phyloP scores from a whole-genome alignment of 2,329 filamentous ascomycete genomes.

The Dactylonectria estremocensis region DNA sequence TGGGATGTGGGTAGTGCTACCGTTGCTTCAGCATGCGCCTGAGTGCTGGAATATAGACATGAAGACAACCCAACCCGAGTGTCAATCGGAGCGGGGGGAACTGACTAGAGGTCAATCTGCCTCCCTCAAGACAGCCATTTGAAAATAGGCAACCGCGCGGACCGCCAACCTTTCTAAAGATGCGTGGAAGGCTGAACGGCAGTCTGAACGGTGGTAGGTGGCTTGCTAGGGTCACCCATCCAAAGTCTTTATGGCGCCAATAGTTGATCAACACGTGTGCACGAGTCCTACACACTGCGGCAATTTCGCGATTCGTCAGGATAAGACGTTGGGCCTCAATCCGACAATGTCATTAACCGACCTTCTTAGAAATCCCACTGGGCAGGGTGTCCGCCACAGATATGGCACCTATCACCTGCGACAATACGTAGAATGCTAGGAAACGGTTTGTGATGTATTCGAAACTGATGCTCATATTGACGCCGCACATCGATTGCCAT shows the following conservation, averaged over 20 bases:
- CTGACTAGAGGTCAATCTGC: constrained; percentile 1
- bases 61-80: not conserved
- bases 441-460: not conserved
- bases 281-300: not conserved
- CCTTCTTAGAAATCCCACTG: not conserved
- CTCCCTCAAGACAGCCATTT: not conserved
- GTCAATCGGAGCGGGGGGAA: not conserved
- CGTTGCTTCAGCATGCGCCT: constrained; percentile 6
- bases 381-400: not conserved
- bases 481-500: not conserved
- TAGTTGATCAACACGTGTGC: not conserved
- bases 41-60: not conserved
- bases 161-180: not conserved
- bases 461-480: not conserved
- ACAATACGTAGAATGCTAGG: not conserved
- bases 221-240: constrained; percentile 1
- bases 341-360: not conserved
- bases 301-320: constrained; percentile 7
- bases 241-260: constrained; percentile 8
- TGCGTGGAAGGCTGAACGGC: constrained; percentile 7
- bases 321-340: constrained; percentile 2
- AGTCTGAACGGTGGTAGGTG: not conserved
- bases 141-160: not conserved
- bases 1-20: not conserved
- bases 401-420: not conserved